Percentiles rank a stretch among this genome's conserved stretches.
Evolutionary conservation across 2,329 filamentous ascomycete species (phyloP).

Genomic region (Fusarium albosuccineum): DNA sequence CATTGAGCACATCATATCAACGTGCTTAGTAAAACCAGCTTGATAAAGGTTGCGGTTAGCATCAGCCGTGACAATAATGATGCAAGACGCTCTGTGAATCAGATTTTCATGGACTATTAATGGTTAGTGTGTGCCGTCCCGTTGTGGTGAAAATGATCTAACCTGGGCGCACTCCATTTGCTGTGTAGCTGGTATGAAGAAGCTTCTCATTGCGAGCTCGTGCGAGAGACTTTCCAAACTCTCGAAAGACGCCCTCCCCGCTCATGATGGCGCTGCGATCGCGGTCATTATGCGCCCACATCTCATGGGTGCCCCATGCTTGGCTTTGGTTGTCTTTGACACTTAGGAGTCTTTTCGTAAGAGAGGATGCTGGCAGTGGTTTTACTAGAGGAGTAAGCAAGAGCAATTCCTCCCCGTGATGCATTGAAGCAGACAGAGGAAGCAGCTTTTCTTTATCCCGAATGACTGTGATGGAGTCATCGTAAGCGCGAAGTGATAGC

Average conservation of each 20-base stretch:
- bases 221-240: slow-evolving; percentile 88
- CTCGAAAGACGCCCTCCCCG: slow-evolving; percentile 91
- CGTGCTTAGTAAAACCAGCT: slow-evolving; percentile 93
- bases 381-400: slow-evolving; percentile 91
- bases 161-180: slow-evolving; percentile 87
- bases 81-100: slow-evolving; percentile 87
- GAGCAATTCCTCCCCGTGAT: slow-evolving; percentile 88
- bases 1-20: slow-evolving; percentile 94
- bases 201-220: slow-evolving; percentile 87
- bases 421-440: slow-evolving; percentile 84
- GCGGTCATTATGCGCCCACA: slow-evolving; percentile 67
- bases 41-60: slow-evolving; percentile 95
- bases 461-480: slow-evolving; percentile 92
- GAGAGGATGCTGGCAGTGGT: slow-evolving; percentile 88
- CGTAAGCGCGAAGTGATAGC: slow-evolving; percentile 88
- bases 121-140: slow-evolving; percentile 12
- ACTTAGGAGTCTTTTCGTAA: slow-evolving; percentile 78
- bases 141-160: slow-evolving; percentile 23
- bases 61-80: slow-evolving; percentile 93
- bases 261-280: slow-evolving; percentile 80
- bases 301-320: slow-evolving; percentile 63
- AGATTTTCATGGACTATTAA: slow-evolving; percentile 84
- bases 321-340: slow-evolving; percentile 56
- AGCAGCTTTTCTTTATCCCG: slow-evolving; percentile 88
- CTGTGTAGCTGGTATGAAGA: slow-evolving; percentile 94